Evolutionary conservation across 2,329 filamentous ascomycete species (phyloP).

Genomic region (Dactylonectria estremocensis): DNA sequence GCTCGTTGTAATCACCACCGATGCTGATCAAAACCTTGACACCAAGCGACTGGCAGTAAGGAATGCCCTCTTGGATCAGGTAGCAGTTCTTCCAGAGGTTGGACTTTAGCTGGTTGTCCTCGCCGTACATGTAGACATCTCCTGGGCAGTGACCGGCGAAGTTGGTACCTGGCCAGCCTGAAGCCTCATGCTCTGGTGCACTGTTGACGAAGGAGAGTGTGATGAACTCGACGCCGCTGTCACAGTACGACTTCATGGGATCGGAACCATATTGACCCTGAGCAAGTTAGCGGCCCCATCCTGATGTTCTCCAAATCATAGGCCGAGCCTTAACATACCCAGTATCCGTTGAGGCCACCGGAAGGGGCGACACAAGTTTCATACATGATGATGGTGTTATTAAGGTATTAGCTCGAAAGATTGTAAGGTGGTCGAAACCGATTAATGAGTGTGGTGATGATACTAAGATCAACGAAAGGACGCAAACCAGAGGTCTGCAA

Average conservation of each 20-base stretch:
- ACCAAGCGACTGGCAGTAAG: constrained; percentile 58
- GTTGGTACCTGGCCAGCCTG: constrained; percentile 57
- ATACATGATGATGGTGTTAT: constrained; percentile 41
- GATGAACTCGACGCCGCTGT: constrained; percentile 55
- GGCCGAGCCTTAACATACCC: constrained; percentile 48
- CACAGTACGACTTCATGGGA: constrained; percentile 54
- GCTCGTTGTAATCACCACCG: constrained; percentile 52
- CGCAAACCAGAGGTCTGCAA: constrained; percentile 57
- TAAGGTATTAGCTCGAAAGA: constrained; percentile 48
- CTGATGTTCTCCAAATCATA: constrained; percentile 1
- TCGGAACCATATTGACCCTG: constrained; percentile 56
- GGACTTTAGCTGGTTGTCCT: constrained; percentile 41
- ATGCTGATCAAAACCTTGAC: constrained; percentile 62
- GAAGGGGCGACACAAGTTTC: constrained; percentile 42
- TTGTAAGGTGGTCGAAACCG: constrained; percentile 54
- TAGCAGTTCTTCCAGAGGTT: constrained; percentile 55
- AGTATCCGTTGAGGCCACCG: constrained; percentile 59
- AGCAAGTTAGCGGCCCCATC: constrained; percentile 14
- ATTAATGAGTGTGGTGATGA: constrained; percentile 51
- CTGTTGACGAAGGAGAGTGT: constrained; percentile 57
- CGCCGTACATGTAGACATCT: constrained; percentile 42
- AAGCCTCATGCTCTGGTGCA: constrained; percentile 54
- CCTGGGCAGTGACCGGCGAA: constrained; percentile 58
- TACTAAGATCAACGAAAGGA: constrained; percentile 57
- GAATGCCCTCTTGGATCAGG: constrained; percentile 56